Evolutionary conservation across 768 basidiomycete genomes (phyloP), one percentile per base, ranked within the genome.

Genomic region (Cyclocybe aegerita): DNA sequence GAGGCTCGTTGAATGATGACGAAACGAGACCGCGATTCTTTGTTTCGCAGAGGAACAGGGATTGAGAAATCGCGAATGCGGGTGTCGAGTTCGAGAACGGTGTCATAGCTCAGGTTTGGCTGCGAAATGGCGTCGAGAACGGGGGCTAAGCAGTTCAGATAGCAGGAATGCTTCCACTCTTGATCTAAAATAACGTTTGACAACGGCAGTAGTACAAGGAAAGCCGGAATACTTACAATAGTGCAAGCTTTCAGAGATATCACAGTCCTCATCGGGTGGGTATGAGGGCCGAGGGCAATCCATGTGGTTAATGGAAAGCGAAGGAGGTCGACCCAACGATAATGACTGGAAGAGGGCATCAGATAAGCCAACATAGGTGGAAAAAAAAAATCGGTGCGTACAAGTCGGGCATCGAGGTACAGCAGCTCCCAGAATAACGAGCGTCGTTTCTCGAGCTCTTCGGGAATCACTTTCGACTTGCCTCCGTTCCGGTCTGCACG

Each of bases 371-470:
- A 10, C 16, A 46, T 17, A 11, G 9, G 9, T 9, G 33, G 11
- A 29, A 33, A 34, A 11, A 33, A 33, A 43, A 16, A 33, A 43
- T 23, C 2, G 23, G 34, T 23, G 65, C 74, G 36, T 58, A 77
- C 77, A 58, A 87, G 71, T 16, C 86, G 80, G 16, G 76, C 76
- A 65, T 88, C 86, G 52, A 87, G 68, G 60, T 81, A 80, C 49
- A 86, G 69, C 48, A 88, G 68, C 58, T 87, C 85, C 85, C 85
- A 88, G 61, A 84, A 83, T 45, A 88, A 70, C 55, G 81, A 80
- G 55, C 83, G 73, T 53, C 85, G 77, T 63, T 81, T 83, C 56
- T 88, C 85, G 1, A 83, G 75, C 62, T 86, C 86, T 60, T 87
- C 83, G 16, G 82, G 83, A 38, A 84, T 84, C 42, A 86, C 76